Evolutionary conservation across 768 basidiomycete genomes (phyloP).

Genomic region (Leccinum truebloodii): DNA sequence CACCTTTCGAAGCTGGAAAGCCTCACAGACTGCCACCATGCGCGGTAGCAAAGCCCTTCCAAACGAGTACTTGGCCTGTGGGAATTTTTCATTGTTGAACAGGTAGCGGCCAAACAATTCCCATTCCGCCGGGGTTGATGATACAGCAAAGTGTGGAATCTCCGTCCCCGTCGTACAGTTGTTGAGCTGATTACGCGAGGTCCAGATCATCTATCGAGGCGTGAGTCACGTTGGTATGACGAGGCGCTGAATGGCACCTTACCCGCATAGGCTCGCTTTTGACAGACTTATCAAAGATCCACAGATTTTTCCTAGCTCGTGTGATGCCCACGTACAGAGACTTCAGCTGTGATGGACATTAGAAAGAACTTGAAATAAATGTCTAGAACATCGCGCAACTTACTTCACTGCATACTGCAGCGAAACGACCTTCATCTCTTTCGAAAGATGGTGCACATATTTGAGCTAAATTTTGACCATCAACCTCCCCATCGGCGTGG

Average conservation of each 20-base stretch:
- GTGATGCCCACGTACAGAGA: slow-evolving; percentile 72
- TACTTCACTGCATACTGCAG: slow-evolving; percentile 60
- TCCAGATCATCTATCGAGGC: slow-evolving; percentile 51
- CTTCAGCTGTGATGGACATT: slow-evolving; percentile 49
- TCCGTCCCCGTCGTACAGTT: slow-evolving; percentile 49
- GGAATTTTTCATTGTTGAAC: slow-evolving; percentile 42
- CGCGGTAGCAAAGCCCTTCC: slow-evolving; percentile 45
- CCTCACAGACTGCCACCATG: slow-evolving; percentile 48
- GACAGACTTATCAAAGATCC: slow-evolving; percentile 65
- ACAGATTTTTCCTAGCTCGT: slow-evolving; percentile 64
- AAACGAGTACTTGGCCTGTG: slow-evolving; percentile 56
- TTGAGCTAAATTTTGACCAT: slow-evolving; percentile 12
- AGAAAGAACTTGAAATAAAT: background rate
- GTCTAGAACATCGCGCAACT: background rate
- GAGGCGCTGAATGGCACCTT: slow-evolving; percentile 1
- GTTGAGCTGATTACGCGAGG: slow-evolving; percentile 43
- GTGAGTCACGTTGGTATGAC: background rate
- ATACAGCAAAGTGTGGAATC: slow-evolving; percentile 54
- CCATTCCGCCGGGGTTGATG: slow-evolving; percentile 54
- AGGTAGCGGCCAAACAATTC: slow-evolving; percentile 40
- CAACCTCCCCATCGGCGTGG: slow-evolving; percentile 28
- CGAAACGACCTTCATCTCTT: slow-evolving; percentile 46
- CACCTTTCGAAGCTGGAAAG: slow-evolving; percentile 60
- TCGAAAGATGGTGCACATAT: slow-evolving; percentile 45
- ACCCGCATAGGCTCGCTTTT: slow-evolving; percentile 62